Evolutionary conservation across 768 basidiomycete species (phyloP).

Genomic region (Rossbeevera mucosa): DNA sequence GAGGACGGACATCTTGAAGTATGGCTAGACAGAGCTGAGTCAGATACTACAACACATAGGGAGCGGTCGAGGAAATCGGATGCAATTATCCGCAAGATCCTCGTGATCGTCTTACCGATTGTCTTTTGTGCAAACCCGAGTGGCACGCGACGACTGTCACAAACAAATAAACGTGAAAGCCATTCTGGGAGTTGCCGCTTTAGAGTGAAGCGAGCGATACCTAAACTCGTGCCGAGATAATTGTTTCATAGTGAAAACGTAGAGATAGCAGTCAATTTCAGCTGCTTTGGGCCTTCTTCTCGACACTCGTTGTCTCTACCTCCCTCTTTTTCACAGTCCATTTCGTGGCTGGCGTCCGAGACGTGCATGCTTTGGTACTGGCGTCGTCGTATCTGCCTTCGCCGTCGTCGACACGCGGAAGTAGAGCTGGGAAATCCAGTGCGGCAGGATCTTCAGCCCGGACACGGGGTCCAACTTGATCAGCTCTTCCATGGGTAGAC

Average conservation of each 20-base stretch:
- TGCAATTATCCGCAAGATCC: not conserved
- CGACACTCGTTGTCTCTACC: not conserved
- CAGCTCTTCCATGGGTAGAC: constrained; percentile 32
- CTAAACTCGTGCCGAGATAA: not conserved
- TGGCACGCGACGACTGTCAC: not conserved
- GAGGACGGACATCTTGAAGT: too few relatives aligned
- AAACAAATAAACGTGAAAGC: not conserved
- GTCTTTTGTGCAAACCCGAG: not conserved
- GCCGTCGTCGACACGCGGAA: constrained; percentile 27
- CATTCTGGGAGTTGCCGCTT: not conserved
- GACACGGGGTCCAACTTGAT: constrained; percentile 41
- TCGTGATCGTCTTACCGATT: not conserved
- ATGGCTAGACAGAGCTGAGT: too few relatives aligned
- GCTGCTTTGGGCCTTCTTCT: constrained; percentile 2
- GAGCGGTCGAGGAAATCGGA: not conserved
- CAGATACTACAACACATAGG: too few relatives aligned
- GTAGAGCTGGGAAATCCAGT: constrained; percentile 73
- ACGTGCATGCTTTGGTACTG: constrained; percentile 7
- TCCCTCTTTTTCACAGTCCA: not conserved
- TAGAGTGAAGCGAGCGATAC: not conserved
- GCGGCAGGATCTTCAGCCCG: constrained; percentile 53
- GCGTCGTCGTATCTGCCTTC: not conserved
- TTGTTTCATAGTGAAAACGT: not conserved
- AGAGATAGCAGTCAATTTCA: constrained; percentile 2
- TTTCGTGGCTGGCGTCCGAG: not conserved